Evolutionary conservation across 805 yeast genomes (phyloP), one percentile per base, ranked within the genome.

Genomic region (Wickerhamomyces chambardii): DNA sequence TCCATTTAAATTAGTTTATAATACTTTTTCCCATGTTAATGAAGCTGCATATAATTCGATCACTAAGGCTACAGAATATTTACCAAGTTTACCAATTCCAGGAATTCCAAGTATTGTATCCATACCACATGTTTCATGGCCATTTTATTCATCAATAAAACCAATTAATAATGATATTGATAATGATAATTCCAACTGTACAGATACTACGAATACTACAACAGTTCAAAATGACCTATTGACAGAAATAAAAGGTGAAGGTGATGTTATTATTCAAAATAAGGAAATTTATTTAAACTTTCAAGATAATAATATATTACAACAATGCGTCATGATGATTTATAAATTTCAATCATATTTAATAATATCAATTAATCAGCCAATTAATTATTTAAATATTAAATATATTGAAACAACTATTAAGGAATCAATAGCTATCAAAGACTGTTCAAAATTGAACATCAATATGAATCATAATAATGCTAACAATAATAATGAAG

Each of bases 1-100:
- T 30, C 56, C 56, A 7, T 50, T 51, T 38, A 46, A 44, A 31
- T n/a, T 49, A 12, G 44, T 46, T 7, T 40, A 39, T 35, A 34
- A 42, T 4, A 46, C 55, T 0, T 24, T 50, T 5, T 41, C 42
- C n/a, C 53, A 47, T 29, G 46, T 24, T 6, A 24, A 24, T 24
- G n/a, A 24, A 24, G 9, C 5, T 11, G 12, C 27, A 8, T 24
- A 11, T 8, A 14, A 24, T 24, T 8, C 27, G 12, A 11, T 24
- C 12, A 8, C 9, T 14, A 24, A 14, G 12, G 27, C 27, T 11
- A 12, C 27, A 24, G 27, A 24, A 24, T 24, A 24, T 24, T 24
- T 24, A 24, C 27, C 27, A 24, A 6, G 6, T 2, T 11, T 24
- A 24, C 27, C 11, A 24, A 12, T 24, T 24, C 27, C 27, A 3